Base-by-base conservation (phyloP, 2,329 filamentous ascomycete species). In the Exserohilum rostratum region DNA sequence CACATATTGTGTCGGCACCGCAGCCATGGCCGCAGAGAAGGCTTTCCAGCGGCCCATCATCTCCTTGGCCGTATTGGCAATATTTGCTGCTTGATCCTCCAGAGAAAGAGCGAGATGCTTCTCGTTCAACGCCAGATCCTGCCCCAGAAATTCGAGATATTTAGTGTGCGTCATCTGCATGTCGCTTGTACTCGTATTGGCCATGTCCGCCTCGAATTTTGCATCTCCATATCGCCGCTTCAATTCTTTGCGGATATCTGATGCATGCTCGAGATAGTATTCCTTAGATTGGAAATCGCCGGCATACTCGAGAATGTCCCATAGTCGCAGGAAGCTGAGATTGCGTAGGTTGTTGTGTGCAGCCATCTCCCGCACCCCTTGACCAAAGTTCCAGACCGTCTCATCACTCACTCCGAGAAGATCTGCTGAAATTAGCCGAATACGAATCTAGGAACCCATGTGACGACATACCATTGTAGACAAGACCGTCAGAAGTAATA, bases 401-500 rank as follows among this genome's bases (percentile, higher is more conserved):
- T 74, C 72, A 33, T 79, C 77, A 1, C 77, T 62, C 13, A 80
- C 74, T 12, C 75, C 73, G 10, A 80, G 68, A 0, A 80, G 67
- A 58, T 79, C 77, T 73, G 40, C n/a, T 5, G 17, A 2, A 6
- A 10, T 57, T 12, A 58, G 44, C 20, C 12, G 37, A 13, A 13
- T 18, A 13, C 12, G 17, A 22, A 35, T 5, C 15, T 12, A 11
- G 33, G 11, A 17, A 17, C 5, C 2, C 25, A 12, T 5, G 12
- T 7, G 3, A 17, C 30, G 6, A 27, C 25, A 5, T 57, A 75
- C 72, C 71, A 52, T 76, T 76, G 49, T 73, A 80, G 1, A 79
- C 73, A 2, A 79, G 67, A 0, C 78, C 78, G 50, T 80, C 78
- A 0, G 78, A 78, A 29, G 71, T 73, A 34, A 80, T 78, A 49